Conservation (phyloP, 2,329 filamentous ascomycete genomes). For the Clarireedia homoeocarpa region DNA sequence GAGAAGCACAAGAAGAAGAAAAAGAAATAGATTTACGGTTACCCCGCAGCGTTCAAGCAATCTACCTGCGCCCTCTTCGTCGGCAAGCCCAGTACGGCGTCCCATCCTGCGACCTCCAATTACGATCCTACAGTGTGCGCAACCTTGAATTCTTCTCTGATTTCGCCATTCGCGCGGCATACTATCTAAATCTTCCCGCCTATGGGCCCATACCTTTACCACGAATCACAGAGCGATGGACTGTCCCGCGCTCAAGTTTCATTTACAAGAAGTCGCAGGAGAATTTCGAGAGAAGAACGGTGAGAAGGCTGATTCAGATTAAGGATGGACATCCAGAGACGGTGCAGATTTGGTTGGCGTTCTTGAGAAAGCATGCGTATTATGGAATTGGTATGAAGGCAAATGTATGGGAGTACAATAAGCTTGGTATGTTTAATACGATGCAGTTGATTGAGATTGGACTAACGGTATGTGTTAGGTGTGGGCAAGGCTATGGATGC, state of each 20-base stretch:
- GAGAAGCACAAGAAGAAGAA: background rate
- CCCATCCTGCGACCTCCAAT: conserved; percentile 81
- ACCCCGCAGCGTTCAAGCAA: conserved; percentile 73
- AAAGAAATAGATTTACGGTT: conserved; percentile 40
- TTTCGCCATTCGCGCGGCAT: conserved; percentile 88
- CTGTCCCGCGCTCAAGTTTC: conserved; percentile 80
- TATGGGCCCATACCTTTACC: conserved; percentile 82
- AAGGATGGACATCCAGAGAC: conserved; percentile 83
- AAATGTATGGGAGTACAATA: conserved; percentile 85
- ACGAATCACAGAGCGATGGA: conserved; percentile 86
- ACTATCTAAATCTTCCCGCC: conserved; percentile 82
- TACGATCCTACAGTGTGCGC: conserved; percentile 83
- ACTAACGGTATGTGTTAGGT: conserved; percentile 30
- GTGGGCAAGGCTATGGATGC: conserved; percentile 46
- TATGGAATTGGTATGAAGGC: conserved; percentile 99
- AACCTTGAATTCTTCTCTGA: conserved; percentile 93
- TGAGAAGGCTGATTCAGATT: conserved; percentile 82
- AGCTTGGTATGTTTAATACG: conserved; percentile 46
- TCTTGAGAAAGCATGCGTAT: conserved; percentile 84
- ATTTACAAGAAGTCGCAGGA: conserved; percentile 97
- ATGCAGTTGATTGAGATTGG: background rate
- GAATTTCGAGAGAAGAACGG: conserved; percentile 90
- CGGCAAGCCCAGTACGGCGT: conserved; percentile 67
- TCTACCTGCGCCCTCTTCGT: conserved; percentile 79
- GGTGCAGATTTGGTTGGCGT: conserved; percentile 87